Evolutionary conservation across 805 yeast species (phyloP), one percentile per base, ranked within the genome.

Genomic region (Saccharomycopsis capsularis): DNA sequence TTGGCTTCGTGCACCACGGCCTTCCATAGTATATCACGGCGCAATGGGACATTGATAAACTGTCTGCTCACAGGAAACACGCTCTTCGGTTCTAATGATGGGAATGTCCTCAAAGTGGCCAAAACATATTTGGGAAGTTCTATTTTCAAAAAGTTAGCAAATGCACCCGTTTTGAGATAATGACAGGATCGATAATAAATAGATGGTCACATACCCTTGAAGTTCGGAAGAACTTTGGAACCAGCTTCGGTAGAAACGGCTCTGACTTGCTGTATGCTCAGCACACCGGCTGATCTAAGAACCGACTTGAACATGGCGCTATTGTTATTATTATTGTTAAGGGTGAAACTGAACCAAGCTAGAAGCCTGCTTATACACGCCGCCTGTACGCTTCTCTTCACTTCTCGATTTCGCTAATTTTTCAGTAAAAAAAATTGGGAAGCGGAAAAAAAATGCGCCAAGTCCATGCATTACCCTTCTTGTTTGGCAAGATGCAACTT

Each of bases 1-100:
- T 93, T 96, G 35, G 90, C 84, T 70, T 93, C 99, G 71, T 74
- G 88, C 2, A 86, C 85, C 29, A 88, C 96, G 1, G 98, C 96
- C 60, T 81, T 79, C 97, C 98, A 93, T 52, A 93, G 75, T 29
- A 90, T 67, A 65, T 93, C 99, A 65, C 96, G 80, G 67, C 99
- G 82, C 51, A 87, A 64, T 42, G 95, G 95, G 19, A 74, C 71
- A 51, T 81, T 81, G 39, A 93, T 69, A 35, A 89, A 71, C n/a
- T 71, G 61, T 2, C 84, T 64, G 34, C 93, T 85, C 35, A 90
- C 80, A 16, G 97, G 93, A 52, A 85, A 75, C 57, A 85, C 75
- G 7, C 78, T 64, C 46, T 76, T 73, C 29, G 99, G 99, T 65
- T 89, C 95, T 51, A 93, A 73, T 3, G 95, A 83, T 32, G 99